Evolutionary conservation across 345 rosid species (phyloP), one percentile per base, ranked within the genome.

Genomic region (Pelargonium nanum): DNA sequence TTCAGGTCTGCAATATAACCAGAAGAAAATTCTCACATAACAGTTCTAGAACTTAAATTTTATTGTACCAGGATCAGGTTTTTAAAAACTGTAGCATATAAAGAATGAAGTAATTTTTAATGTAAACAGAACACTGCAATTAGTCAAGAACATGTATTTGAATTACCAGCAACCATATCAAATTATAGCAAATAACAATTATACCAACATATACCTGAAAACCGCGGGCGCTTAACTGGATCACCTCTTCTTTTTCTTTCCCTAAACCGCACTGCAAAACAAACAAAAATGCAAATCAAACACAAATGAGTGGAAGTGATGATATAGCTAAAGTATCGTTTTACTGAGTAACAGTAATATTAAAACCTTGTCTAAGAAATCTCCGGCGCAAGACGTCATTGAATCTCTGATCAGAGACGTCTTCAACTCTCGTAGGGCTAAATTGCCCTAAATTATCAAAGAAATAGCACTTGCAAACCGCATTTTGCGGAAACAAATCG

Each of bases 391-490:
- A 81, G 57, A 78, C 82, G 53, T 83, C 82, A 19, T 64, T 70
- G 77, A 87, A 86, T 70, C 85, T 76, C 28, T 58, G 54, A 66
- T 77, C 77, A 57, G 83, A 83, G 56, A 70, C 77, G 34, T 77
- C 84, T 10, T 44, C 80, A 19, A 56, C 63, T 56, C 28, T 59
- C 53, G 77, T 58, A 13, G 78, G 73, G 68, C 78, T 77, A 52
- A 63, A 48, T 61, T 73, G 80, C 77, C 99, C 97, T 84, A 88
- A 69, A 68, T 81, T 73, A 64, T 86, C 78, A 65, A 84, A 90
- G 84, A 94, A 85, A 75, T 83, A 83, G 76, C 99, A 88, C 80
- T 88, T 86, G 79, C 96, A 88, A 32, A 82, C 74, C 50, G 85
- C 90, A 62, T 30, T 73, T 69, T 73, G 78, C 16, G 92, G 86